Evolutionary conservation across 805 yeast genomes (phyloP), one percentile per base, ranked within the genome.

Genomic region (Pichia nakasei): DNA sequence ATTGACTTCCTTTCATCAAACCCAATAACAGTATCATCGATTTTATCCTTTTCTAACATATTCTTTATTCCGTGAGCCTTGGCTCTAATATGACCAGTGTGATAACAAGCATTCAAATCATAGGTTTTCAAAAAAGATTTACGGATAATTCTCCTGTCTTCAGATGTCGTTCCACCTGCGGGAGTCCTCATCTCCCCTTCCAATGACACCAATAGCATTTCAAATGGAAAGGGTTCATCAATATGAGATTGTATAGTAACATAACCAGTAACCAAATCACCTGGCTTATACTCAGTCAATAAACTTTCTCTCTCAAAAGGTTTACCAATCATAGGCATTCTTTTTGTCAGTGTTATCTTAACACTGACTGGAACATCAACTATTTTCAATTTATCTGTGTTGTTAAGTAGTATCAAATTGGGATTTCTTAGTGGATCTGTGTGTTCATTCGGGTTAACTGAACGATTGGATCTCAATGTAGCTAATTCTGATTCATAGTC

Each of bases 241-340:
- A 73, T 57, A 5, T 51, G 57, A 49, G 76, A 77, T 39, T 63
- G 58, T n/a, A 76, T 63, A 0, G 58, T 51, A 9, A 72, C 61
- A 51, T 70, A 75, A 0, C 91, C 91, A 50, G 75, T 73, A 13
- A 82, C 66, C 20, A 67, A 65, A 55, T 81, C 88, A n/a, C 85
- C 86, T n/a, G 80, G 78, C 18, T 74, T 73, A 54, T 73, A 82
- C 56, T 78, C 83, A 43, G 68, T 66, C 22, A 73, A 53, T 35
- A 60, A 50, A 11, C 56, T 51, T 41, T 65, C 68, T 17, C 48
- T 50, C 27, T 57, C 55, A 15, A 41, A 27, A 7, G 24, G 11
- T 15, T 44, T 22, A 5, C 55, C 53, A 12, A 37, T 20, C 22
- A 18, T 38, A 0, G 78, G 77, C 5, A 64, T 65, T 29, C 54